Evolutionary conservation across 2,329 filamentous ascomycete species (phyloP), one percentile per base, ranked within the genome.

Genomic region (Aspergillus intermedius): DNA sequence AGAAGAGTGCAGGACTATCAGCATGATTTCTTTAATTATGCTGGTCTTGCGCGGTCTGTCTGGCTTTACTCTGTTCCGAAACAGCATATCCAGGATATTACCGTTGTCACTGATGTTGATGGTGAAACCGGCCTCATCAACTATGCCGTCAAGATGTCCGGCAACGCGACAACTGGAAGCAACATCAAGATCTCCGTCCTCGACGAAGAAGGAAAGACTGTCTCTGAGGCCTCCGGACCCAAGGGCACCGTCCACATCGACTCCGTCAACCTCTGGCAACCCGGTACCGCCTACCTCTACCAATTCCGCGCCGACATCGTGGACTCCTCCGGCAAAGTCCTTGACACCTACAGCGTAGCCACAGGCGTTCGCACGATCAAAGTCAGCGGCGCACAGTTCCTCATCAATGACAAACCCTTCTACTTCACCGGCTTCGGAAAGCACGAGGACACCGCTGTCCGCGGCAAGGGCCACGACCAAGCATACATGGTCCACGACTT

Each of bases 401-500:
- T 62, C 7, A 62, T 64, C 50, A 64, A 64, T 43, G 50, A 44
- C 21, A 54, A 56, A 9, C 35, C 60, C 0, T 64, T 64, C 46
- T 64, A 63, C 49, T 64, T 64, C 21, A 62, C 54, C 1, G 62
- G 62, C 12, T 64, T 63, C 19, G 62, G 62, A 30, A 64, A 55
- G 45, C 62, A 64, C 40, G 60, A 64, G 23, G 62, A 64, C 37
- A 46, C 49, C 7, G 46, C 54, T 2, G 43, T 64, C n/a, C 60
- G 62, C 9, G 61, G 58, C 3, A 64, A 62, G 34, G 63, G 61
- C 15, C 55, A 62, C 48, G 62, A 66, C 9, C 53, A 55, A 10
- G 60, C 60, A 2, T 63, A 61, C 49, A 60, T 66, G 58, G 51
- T 66, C 2, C 63, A 64, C 42, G 63, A 66, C 43, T 66, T 63